Evolutionary conservation across 176 grass and related monocot genomes (phyloP).

Genomic region (Lolium rigidum): DNA sequence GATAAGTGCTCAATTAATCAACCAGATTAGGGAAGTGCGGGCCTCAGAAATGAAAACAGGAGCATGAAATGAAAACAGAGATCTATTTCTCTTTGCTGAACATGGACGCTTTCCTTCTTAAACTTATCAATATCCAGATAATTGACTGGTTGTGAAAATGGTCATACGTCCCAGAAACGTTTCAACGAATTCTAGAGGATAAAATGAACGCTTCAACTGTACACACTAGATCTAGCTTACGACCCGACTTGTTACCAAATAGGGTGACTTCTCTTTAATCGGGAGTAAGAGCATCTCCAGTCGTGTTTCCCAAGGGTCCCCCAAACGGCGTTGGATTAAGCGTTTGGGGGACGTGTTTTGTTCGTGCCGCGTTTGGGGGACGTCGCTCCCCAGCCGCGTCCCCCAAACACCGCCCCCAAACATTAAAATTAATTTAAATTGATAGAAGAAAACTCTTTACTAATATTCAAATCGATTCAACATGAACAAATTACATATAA

Average conservation of each 20-base stretch:
- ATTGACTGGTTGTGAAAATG: constrained; percentile 19
- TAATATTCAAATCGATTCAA: no score
- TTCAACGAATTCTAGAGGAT: neutral
- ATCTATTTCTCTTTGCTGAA: neutral
- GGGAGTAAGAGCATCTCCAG: no score
- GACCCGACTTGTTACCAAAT: neutral
- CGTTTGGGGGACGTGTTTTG: no score
- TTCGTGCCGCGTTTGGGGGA: no score
- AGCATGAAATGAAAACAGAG: neutral
- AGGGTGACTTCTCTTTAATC: neutral
- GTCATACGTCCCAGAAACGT: neutral
- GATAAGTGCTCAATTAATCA: no score
- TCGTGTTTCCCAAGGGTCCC: no score
- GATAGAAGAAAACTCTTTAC: no score
- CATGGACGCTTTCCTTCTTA: neutral
- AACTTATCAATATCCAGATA: neutral
- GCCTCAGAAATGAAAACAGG: neutral
- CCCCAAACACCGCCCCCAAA: no score
- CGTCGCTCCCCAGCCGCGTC: no score
- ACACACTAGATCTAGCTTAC: neutral
- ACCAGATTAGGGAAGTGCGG: neutral
- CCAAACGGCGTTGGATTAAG: no score
- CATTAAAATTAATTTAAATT: no score
- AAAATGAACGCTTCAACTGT: neutral
- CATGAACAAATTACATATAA: no score